Evolutionary conservation across 1,284 basidiomycete species (phyloP), one percentile per base, ranked within the genome.

Genomic region (Puccinia triticina): DNA sequence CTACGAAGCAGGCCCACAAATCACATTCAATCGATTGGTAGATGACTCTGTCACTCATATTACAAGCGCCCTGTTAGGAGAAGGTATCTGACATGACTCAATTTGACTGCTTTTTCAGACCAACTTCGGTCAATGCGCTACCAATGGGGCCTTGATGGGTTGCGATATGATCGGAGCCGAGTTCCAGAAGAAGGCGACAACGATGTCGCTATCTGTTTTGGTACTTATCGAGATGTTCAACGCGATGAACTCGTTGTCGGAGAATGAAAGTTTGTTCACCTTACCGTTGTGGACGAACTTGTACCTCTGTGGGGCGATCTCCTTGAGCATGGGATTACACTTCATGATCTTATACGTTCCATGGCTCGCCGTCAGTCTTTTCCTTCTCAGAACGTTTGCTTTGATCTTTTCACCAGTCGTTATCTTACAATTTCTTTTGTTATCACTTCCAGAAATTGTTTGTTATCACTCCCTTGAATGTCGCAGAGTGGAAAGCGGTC

Each of bases 191-290:
- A 91, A 90, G n/a, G 95, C 95, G 14, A 95, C 96, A 78, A 99
- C 97, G 32, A 95, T 98, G 89, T 95, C 94, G 84, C 89, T 99
- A 59, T 96, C 95, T 34, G 96, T 97, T 85, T 90, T 97, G 78
- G 95, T 97, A 76, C 88, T 90, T n/a, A 90, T 99, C 80, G 97
- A 99, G 88, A 99, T 99, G 97, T 95, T 98, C 89, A 99, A 99
- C 89, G 96, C 96, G 29, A 95, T 97, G 91, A 98, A 98, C 88
- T 98, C 96, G 78, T 90, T 99, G 53, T 95, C 93, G n/a, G 97
- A 99, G 88, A 97, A 97, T 87, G 96, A 98, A 89, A 94, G 93
- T 84, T 88, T 99, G 84, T 88, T 99, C 73, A 90, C 90, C 29
- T 89, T 98, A 67, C 95, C 96, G 1, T 88, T 97, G 23, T 97